Evolutionary conservation across 306 rosid genomes (phyloP).

Genomic region (Gastrolobium bilobum): DNA sequence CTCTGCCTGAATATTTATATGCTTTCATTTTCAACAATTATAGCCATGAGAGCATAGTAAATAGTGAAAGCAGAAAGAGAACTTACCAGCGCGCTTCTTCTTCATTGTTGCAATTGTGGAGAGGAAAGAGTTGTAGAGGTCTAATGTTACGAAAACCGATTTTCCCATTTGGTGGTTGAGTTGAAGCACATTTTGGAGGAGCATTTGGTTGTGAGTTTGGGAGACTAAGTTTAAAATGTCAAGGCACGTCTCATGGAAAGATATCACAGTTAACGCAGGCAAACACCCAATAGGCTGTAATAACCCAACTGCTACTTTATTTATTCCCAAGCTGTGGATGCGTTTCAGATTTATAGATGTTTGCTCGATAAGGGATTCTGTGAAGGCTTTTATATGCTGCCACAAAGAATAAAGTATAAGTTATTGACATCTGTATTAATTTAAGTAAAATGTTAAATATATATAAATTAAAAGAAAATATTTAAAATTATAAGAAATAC

Average conservation of each 20-base stretch:
- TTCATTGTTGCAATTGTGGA: slow-evolving; percentile 34
- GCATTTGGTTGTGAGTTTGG: slow-evolving; percentile 50
- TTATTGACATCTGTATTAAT: background rate
- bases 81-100: slow-evolving; percentile 26
- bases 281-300: slow-evolving; percentile 65
- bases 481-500: too few relatives aligned
- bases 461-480: too few relatives aligned
- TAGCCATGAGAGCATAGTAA: background rate
- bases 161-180: slow-evolving; percentile 42
- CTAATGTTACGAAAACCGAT: slow-evolving; percentile 49
- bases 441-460: too few relatives aligned
- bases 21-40: background rate
- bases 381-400: slow-evolving; percentile 49
- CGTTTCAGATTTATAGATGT: slow-evolving; percentile 47
- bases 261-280: slow-evolving; percentile 3
- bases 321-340: slow-evolving; percentile 53
- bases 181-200: slow-evolving; percentile 44
- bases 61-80: background rate
- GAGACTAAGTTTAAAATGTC: slow-evolving; percentile 42
- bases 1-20: too few relatives aligned
- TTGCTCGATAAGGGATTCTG: slow-evolving; percentile 52
- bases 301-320: slow-evolving; percentile 54
- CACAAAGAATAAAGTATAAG: background rate
- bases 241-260: slow-evolving; percentile 32
- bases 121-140: slow-evolving; percentile 53